phyloP scores from a whole-genome alignment of 768 basidiomycete species.

The Lactifluus pinguis region DNA sequence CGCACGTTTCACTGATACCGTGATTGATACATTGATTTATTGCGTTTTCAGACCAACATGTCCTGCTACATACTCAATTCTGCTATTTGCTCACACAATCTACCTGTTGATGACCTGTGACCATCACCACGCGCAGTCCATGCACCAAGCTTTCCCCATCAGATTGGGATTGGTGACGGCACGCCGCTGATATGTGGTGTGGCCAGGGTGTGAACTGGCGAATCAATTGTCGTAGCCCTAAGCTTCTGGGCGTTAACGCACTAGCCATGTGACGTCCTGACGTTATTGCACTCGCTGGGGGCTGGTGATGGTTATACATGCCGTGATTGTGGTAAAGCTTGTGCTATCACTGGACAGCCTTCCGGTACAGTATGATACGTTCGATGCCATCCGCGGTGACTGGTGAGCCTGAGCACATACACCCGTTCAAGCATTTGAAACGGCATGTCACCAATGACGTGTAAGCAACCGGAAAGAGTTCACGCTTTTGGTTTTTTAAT shows the following conservation, averaged over 20 bases:
- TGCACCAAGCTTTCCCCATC: conserved; percentile 8
- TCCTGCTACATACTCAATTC: conserved; percentile 1
- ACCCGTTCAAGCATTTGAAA: neutral
- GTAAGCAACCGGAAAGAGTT: neutral
- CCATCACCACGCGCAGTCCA: conserved; percentile 9
- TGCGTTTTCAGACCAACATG: conserved; percentile 2
- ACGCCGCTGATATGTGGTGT: conserved; percentile 3
- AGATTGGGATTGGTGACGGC: conserved; percentile 4
- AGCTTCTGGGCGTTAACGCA: neutral
- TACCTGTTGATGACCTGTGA: conserved; percentile 1
- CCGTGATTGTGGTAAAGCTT: neutral
- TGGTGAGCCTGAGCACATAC: neutral
- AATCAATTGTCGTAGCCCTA: conserved; percentile 3
- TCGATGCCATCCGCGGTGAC: neutral
- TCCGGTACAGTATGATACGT: neutral
- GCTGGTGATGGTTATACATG: neutral
- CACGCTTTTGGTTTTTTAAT: neutral
- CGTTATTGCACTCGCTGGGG: neutral
- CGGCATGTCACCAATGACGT: neutral
- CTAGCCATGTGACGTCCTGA: conserved; percentile 6
- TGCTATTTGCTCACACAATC: neutral
- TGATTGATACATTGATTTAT: conserved; percentile 16
- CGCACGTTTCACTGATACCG: conserved; percentile 15
- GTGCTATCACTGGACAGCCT: neutral
- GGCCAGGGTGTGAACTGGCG: neutral